A percentile compares a stretch with the other conserved stretches of the same genome.
Conservation (phyloP, 192 early-diverging fungal species). For the Coemansia sp. region DNA sequence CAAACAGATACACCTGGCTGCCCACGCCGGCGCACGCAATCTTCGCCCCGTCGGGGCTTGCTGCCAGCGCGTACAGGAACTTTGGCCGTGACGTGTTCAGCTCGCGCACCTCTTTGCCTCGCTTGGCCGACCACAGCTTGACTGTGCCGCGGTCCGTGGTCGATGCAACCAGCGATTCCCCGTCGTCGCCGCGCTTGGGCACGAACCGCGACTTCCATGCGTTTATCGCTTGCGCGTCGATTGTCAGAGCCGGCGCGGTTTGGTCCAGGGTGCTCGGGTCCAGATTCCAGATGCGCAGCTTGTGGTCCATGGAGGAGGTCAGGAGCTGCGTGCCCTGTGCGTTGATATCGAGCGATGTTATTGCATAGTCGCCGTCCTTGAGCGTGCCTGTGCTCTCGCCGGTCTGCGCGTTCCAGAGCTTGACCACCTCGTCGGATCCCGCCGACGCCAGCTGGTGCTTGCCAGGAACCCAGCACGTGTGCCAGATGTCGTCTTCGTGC, state of each 20-base stretch:
- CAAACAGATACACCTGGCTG: slow-evolving; percentile 42
- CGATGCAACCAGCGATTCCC: slow-evolving; percentile 21
- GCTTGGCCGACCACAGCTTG: slow-evolving; percentile 35
- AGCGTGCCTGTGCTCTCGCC: slow-evolving; percentile 27
- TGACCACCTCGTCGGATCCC: slow-evolving; percentile 38
- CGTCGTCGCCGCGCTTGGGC: neutral
- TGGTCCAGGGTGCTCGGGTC: neutral
- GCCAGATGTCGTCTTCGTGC: slow-evolving; percentile 52
- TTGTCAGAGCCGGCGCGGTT: slow-evolving; percentile 14
- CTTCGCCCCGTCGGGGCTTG: slow-evolving; percentile 37
- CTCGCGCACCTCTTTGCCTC: slow-evolving; percentile 25
- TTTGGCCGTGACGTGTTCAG: slow-evolving; percentile 46
- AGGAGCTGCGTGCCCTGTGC: slow-evolving; percentile 31
- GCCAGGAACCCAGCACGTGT: slow-evolving; percentile 40
- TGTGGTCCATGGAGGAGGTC: slow-evolving; percentile 53
- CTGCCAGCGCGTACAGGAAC: slow-evolving; percentile 41
- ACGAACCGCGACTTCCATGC: slow-evolving; percentile 49
- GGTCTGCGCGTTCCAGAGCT: slow-evolving; percentile 43
- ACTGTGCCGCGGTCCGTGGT: slow-evolving; percentile 38
- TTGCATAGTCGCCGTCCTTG: slow-evolving; percentile 37
- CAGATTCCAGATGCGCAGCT: slow-evolving; percentile 43
- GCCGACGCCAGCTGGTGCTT: slow-evolving; percentile 39
- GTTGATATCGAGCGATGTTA: slow-evolving; percentile 47
- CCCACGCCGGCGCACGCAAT: slow-evolving; percentile 41
- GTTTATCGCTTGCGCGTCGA: slow-evolving; percentile 36